Base-by-base conservation (phyloP, 2,329 filamentous ascomycete genomes). In the Trichoderma harzianum region DNA sequence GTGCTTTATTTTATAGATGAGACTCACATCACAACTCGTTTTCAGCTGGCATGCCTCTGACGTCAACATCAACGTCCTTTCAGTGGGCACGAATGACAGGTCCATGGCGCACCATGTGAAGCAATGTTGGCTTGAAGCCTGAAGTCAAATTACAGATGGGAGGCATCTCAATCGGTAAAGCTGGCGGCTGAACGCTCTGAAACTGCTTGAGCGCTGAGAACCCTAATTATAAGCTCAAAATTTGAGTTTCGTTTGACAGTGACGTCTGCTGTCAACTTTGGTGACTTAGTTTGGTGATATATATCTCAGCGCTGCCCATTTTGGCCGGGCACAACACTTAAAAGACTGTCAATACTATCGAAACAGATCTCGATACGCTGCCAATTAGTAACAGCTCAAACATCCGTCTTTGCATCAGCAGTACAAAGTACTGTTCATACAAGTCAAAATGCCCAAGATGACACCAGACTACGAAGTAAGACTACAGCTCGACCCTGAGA, bases 1-100 rank as follows among this genome's bases (percentile, higher is more conserved):
- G 47, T 24, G 5, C 47, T 24, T 12, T 2, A 14, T 53, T 51
- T 53, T 53, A 53, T 53, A 53, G 21, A 53, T 2, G 11, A 24
- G 47, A 24, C 0, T 12, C 47, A 53, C 3, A 6, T 24, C 21
- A 53, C 1, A 24, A 0, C n/a, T 24, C 47, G 3, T 24, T 53
- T 53, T 53, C 47, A 53, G 47, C 47, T 53, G 47, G 21, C 47
- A 53, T 53, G 47, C 47, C 47, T 24, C 47, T 53, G 47, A 53
- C 47, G 47, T 53, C 47, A 53, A 53, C 1, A 1, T 14, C 10
- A 53, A 53, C 5, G 1, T 53, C 21, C 3, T 24, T 53, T 24
- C n/a, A 14, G 47, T 24, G 47, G 47, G 47, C 47, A 53, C 47
- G 47, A 53, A 53, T 53, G 47, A 14, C 21, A 21, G 21, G 2